A percentile compares a stretch with the other conserved stretches of the same genome.
Conservation (phyloP, 192 early-diverging fungal species). For the Dissophora ornata region DNA sequence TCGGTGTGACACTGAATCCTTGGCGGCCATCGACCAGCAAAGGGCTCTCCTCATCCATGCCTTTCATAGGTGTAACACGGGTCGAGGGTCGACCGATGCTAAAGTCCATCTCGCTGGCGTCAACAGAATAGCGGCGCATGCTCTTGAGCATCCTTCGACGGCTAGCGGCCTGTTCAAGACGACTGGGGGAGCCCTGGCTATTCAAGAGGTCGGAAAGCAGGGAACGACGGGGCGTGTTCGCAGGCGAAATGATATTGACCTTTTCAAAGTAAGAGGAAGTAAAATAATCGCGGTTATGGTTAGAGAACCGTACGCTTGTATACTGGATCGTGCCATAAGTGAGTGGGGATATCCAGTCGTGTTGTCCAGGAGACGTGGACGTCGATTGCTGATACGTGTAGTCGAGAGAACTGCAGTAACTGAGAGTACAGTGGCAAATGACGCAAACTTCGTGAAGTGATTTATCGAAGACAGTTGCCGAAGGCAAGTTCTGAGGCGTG, state of each 20-base stretch:
- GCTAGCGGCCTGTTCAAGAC: conserved; percentile 47
- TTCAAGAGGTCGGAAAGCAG: conserved; percentile 44
- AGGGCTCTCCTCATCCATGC: conserved; percentile 30
- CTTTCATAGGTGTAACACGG: conserved; percentile 13
- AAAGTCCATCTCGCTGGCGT: conserved; percentile 50
- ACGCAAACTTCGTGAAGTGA: no score
- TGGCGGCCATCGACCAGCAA: conserved; percentile 16
- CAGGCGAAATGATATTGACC: conserved; percentile 19
- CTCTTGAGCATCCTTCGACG: conserved; percentile 53
- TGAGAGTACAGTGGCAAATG: no score
- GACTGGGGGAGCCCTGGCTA: conserved; percentile 30
- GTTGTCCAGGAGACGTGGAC: no score
- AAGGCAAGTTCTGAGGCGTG: no score
- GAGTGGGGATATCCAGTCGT: no score
- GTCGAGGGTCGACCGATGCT: conserved; percentile 35
- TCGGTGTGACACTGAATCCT: conserved; percentile 36
- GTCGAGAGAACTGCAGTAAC: no score
- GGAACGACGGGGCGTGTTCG: conserved; percentile 27
- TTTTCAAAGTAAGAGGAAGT: conserved; percentile 28
- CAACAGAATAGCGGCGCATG: conserved; percentile 52
- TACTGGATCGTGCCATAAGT: not conserved
- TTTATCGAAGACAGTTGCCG: no score
- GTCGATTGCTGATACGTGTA: no score
- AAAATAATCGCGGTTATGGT: not conserved
- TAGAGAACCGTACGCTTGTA: conserved; percentile 1